phyloP scores from a whole-genome alignment of 192 early-diverging fungal species.

The Backusella tarrabulga region DNA sequence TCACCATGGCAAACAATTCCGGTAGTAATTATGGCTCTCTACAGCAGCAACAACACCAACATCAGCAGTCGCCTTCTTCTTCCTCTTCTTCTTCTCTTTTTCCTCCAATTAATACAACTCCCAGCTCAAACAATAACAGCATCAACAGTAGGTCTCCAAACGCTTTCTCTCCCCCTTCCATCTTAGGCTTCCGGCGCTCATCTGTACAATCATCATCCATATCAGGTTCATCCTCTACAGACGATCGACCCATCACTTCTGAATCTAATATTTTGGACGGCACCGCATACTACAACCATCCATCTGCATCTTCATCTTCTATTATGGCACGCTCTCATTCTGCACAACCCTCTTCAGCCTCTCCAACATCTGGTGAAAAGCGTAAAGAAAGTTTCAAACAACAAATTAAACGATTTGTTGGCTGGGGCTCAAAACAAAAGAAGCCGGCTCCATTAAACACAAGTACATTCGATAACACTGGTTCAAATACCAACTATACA shows the following conservation, averaged over 20 bases:
- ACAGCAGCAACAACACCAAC: neutral
- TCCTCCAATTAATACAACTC: neutral
- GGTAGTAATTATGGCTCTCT: neutral
- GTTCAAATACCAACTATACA: neutral
- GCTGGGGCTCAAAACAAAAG: constrained; percentile 16
- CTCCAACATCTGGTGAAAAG: neutral
- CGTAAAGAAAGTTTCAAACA: constrained; percentile 14
- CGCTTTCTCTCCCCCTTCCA: constrained; percentile 11
- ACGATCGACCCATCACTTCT: neutral
- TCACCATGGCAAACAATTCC: neutral
- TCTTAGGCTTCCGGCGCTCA: constrained; percentile 15
- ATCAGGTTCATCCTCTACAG: constrained; percentile 8
- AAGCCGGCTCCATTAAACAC: neutral
- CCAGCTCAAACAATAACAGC: neutral
- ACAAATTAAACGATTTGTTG: constrained; percentile 17
- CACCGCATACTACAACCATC: neutral
- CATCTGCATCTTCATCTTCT: constrained; percentile 5
- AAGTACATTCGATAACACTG: neutral
- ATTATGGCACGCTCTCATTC: constrained; percentile 14
- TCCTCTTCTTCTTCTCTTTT: constrained; percentile 14
- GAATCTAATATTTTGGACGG: constrained; percentile 2
- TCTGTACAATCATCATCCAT: constrained; percentile 9
- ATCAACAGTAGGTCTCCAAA: neutral
- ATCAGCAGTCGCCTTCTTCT: constrained; percentile 2
- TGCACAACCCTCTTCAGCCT: neutral